Conservation (phyloP, 805 yeast species). For the Schwanniomyces pseudopolymorphus region DNA sequence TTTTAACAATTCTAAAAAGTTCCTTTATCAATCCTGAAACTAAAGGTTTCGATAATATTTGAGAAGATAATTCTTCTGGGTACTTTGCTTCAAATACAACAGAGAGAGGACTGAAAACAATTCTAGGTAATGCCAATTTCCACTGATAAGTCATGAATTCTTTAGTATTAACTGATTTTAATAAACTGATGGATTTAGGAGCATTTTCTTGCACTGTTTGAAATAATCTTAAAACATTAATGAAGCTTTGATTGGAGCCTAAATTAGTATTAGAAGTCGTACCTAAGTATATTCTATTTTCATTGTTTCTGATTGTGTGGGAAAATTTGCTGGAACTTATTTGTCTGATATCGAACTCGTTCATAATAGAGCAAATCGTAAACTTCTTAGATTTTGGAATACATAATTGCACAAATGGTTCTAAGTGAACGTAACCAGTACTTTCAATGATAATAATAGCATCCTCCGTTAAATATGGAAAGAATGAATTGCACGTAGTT, state of each 20-base stretch:
- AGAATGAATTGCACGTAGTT: slow-evolving; percentile 20
- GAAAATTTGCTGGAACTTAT: slow-evolving; percentile 23
- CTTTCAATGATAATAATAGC: slow-evolving; percentile 65
- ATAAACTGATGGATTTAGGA: slow-evolving; percentile 40
- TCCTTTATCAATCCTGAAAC: slow-evolving; percentile 79
- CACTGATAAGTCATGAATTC: slow-evolving; percentile 77
- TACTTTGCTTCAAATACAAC: slow-evolving; percentile 69
- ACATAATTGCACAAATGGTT: slow-evolving; percentile 59
- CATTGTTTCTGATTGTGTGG: slow-evolving; percentile 37
- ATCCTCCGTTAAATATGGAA: slow-evolving; percentile 26
- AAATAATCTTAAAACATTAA: slow-evolving; percentile 27
- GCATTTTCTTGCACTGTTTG: slow-evolving; percentile 35
- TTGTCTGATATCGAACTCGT: slow-evolving; percentile 57
- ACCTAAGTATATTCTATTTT: slow-evolving; percentile 48
- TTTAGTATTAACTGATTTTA: slow-evolving; percentile 49
- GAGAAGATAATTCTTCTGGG: slow-evolving; percentile 57
- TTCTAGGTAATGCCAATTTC: slow-evolving; percentile 77
- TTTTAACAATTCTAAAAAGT: slow-evolving; percentile 66
- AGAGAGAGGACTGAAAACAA: slow-evolving; percentile 75
- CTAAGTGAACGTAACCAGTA: slow-evolving; percentile 70
- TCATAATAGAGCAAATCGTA: slow-evolving; percentile 55
- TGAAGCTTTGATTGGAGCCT: slow-evolving; percentile 17
- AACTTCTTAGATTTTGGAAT: slow-evolving; percentile 30
- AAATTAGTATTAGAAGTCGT: slow-evolving; percentile 11
- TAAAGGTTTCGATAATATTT: slow-evolving; percentile 82